These are phyloP conservation scores for Sporothrix humicola DNA, from an alignment of 2,329 filamentous ascomycete species.

Conservation along the genomic window DNA sequence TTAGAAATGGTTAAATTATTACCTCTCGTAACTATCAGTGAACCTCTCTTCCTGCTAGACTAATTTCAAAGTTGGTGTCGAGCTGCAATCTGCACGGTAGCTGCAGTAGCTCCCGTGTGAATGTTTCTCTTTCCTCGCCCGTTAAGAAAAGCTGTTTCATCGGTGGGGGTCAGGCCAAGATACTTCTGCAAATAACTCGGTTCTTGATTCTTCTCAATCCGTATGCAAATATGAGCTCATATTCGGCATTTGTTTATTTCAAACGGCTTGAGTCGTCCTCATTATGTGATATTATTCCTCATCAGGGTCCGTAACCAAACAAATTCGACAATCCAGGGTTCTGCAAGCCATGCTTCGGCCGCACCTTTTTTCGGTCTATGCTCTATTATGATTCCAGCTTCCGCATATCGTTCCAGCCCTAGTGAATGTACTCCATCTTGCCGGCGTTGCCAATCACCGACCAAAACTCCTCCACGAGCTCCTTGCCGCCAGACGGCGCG, in stretches of 20 bases:
- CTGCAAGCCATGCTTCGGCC: no score
- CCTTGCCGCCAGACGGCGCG: conserved; percentile 63
- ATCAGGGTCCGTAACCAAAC: no score
- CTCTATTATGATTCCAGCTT: not conserved
- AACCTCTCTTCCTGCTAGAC: no score
- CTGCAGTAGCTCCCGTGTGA: not conserved
- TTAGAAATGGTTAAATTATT: no score
- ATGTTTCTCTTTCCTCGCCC: not conserved
- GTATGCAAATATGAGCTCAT: no score
- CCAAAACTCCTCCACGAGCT: conserved; percentile 70
- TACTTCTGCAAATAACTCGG: not conserved
- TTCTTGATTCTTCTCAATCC: no score
- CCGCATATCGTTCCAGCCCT: not conserved
- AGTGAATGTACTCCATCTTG: conserved; percentile 52
- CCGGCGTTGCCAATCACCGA: conserved; percentile 59
- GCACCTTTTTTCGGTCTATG: not conserved
- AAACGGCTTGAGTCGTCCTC: no score
- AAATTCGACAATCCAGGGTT: no score
- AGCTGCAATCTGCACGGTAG: not conserved
- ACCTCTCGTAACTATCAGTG: no score
- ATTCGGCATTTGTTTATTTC: no score
- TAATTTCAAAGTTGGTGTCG: not conserved
- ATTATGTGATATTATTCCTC: not conserved
- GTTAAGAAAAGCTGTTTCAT: not conserved
- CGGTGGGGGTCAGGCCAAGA: not conserved